phyloP scores from a whole-genome alignment of 176 grass and related monocot species.

The Zea luxurians region DNA sequence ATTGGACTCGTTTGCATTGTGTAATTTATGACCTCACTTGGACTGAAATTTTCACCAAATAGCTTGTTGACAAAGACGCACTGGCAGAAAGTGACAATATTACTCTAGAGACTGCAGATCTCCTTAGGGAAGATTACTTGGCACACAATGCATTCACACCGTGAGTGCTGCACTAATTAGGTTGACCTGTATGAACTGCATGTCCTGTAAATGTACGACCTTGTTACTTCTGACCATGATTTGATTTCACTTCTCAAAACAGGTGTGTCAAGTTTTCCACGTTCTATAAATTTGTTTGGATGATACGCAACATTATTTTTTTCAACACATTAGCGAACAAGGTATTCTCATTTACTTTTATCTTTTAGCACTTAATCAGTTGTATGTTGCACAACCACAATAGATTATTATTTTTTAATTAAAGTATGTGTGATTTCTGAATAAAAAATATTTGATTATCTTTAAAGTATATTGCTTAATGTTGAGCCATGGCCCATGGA shows the following conservation, averaged over 20 bases:
- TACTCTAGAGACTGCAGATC: slow-evolving; percentile 75
- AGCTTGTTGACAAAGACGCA: slow-evolving; percentile 85
- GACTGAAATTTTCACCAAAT: slow-evolving; percentile 34
- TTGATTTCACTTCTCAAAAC: slow-evolving; percentile 2
- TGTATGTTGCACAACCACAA: slow-evolving; percentile 5
- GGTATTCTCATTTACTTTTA: slow-evolving; percentile 33
- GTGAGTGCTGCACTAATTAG: slow-evolving; percentile 45
- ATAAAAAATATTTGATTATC: background rate
- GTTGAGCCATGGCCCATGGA: background rate
- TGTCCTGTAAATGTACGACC: slow-evolving; percentile 14
- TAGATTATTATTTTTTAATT: slow-evolving; percentile 10
- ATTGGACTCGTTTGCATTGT: background rate
- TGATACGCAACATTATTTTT: slow-evolving; percentile 90
- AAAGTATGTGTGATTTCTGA: background rate
- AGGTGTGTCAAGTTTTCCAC: slow-evolving; percentile 89
- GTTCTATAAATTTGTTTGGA: slow-evolving; percentile 98
- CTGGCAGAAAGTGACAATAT: slow-evolving; percentile 87
- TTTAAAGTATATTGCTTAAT: slow-evolving; percentile 14
- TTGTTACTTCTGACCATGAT: slow-evolving; percentile 11
- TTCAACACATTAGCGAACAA: slow-evolving; percentile 83
- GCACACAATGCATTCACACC: slow-evolving; percentile 86
- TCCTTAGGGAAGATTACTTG: slow-evolving; percentile 83
- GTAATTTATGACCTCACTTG: slow-evolving; percentile 18
- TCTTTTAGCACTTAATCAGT: background rate
- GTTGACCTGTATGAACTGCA: background rate